Evolutionary conservation across 345 rosid species (phyloP).

Genomic region (Raphanus sativus): DNA sequence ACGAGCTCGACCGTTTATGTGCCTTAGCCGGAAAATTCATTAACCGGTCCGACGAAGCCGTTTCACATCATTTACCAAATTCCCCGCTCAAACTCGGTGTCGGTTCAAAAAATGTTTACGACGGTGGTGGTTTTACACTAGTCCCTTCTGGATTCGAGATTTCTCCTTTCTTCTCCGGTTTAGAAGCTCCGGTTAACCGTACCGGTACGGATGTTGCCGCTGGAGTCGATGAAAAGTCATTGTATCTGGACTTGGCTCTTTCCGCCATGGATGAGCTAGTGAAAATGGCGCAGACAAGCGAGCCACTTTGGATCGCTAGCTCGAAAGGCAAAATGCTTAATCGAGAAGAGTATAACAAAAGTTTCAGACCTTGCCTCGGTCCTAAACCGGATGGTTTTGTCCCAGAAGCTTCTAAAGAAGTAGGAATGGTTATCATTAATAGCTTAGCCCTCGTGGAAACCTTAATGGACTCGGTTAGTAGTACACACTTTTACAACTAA

Average conservation of each 20-base stretch:
- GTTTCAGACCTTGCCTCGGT: conserved; percentile 63
- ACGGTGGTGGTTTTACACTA: conserved; percentile 3
- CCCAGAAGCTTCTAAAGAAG: conserved; percentile 79
- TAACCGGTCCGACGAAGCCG: conserved; percentile 51
- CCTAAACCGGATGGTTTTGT: conserved; percentile 66
- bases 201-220: conserved; percentile 30
- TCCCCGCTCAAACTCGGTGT: conserved; percentile 80
- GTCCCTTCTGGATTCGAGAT: conserved; percentile 50
- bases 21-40: conserved; percentile 81
- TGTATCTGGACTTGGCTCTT: conserved; percentile 78
- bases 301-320: conserved; percentile 73
- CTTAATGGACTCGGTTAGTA: conserved; percentile 83
- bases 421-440: conserved; percentile 82
- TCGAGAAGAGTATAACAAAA: conserved; percentile 54
- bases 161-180: conserved; percentile 34
- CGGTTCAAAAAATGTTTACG: conserved; percentile 36
- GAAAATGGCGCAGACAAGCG: conserved; percentile 75
- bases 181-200: conserved; percentile 40
- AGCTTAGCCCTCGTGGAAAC: conserved; percentile 90
- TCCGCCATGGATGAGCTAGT: conserved; percentile 88
- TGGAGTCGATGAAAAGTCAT: conserved; percentile 58
- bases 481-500: background rate
- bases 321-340: conserved; percentile 51
- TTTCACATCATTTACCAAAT: conserved; percentile 47
- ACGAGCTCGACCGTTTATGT: conserved; percentile 87